Conservation (phyloP, 2,329 filamentous ascomycete genomes). For the Diplodia mutila region DNA sequence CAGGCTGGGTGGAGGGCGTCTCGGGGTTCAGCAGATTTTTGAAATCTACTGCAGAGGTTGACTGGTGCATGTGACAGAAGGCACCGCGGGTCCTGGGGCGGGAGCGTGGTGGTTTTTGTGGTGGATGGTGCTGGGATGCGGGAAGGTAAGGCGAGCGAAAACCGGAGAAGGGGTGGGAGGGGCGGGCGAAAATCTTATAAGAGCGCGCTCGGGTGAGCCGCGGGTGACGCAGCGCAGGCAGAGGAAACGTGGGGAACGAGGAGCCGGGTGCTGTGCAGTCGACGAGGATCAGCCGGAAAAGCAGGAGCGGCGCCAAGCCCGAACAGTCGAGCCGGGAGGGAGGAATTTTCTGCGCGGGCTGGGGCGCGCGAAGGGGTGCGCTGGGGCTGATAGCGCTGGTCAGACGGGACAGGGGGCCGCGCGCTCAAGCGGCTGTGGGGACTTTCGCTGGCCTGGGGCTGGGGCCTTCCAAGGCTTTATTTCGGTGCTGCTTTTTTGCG, state of each 20-base stretch:
- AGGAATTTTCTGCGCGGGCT: constrained; percentile 26
- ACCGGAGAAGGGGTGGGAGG: constrained; percentile 42
- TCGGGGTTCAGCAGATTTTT: constrained; percentile 46
- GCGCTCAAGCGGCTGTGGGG: constrained; percentile 17
- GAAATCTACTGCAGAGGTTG: constrained; percentile 41
- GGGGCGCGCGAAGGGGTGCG: constrained; percentile 9
- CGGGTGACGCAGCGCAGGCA: constrained; percentile 31
- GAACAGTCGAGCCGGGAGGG: constrained; percentile 23
- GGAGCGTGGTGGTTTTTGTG: constrained; percentile 10
- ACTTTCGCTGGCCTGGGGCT: constrained; percentile 21
- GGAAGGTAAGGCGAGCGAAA: constrained; percentile 34
- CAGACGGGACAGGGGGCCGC: constrained; percentile 10
- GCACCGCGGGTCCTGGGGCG: constrained; percentile 5
- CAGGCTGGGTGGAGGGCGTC: constrained; percentile 11
- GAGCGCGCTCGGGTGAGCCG: constrained; percentile 27
- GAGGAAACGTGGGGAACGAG: constrained; percentile 32
- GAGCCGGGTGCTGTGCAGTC: constrained; percentile 23
- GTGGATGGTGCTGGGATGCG: constrained; percentile 17
- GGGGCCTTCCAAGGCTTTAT: constrained; percentile 23
- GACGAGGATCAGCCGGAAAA: constrained; percentile 27
- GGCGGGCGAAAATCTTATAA: constrained; percentile 40
- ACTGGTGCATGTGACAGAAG: constrained; percentile 44
- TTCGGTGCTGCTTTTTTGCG: constrained; percentile 18
- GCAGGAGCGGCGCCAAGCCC: constrained; percentile 26
- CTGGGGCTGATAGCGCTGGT: constrained; percentile 20